Evolutionary conservation across 306 rosid genomes (phyloP), one percentile per base, ranked within the genome.

Genomic region (Fragaria vesca): DNA sequence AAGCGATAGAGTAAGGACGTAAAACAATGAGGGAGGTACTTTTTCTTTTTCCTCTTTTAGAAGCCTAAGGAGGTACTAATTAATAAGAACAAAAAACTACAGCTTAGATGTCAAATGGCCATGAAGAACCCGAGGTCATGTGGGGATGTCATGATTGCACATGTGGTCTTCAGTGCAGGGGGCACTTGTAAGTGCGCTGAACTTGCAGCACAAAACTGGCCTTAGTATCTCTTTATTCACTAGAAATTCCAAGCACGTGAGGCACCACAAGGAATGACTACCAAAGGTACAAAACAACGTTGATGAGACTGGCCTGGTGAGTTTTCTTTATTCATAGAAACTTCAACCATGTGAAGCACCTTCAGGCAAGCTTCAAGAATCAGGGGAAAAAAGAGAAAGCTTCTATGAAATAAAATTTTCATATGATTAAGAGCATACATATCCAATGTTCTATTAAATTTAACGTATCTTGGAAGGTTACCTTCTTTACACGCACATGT

Each of bases 401-500:
- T 72, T 67, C 75, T 30, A 24, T 45, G 42, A 13, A 54, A 50
- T 28, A 26, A 76, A 17, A 34, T 45, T 43, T 36, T 74, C 34
- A 34, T 42, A 66, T 5, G 32, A 43, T 51, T 38, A 74, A 72
- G n/a, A n/a, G 62, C n/a, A 81, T 43, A 61, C 30, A 12, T 17
- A 51, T 70, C 34, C 57, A 65, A 58, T 52, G 30, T 10, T 16
- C 51, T 76, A 74, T 26, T 16, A 24, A 46, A 67, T 55, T 62
- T 69, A 36, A 50, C 46, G 8, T 55, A 47, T 6, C 30, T 17
- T 54, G 28, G 36, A 76, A 73, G 36, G 51, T 58, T 34, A 92
- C 98, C 97, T 95, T 95, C 86, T 95, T 95, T 78, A 93, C 97
- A 54, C 96, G 98, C 77, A 95, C 96, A 66, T 87, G 83, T 80